Evolutionary conservation across 2,329 filamentous ascomycete genomes (phyloP), one percentile per base, ranked within the genome.

Genomic region (Cladosporium sp.): DNA sequence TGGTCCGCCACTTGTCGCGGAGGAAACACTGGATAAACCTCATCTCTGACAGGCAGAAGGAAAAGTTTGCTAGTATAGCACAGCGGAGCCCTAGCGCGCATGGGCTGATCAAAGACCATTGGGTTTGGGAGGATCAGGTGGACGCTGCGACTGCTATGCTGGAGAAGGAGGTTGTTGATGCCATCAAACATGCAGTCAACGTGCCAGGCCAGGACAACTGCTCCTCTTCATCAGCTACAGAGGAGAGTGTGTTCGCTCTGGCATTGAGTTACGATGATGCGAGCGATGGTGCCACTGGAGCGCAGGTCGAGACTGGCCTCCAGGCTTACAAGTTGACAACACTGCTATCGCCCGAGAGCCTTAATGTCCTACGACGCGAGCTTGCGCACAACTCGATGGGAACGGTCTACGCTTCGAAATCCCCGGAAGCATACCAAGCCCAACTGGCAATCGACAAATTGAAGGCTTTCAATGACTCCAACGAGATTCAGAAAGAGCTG

Each of bases 1-100:
- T 70, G 10, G 37, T 61, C 33, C 64, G 74, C 77, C 10, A 74
- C 79, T 28, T 86, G 82, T 82, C 82, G 10, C 59, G 65, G 3
- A 66, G 65, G 29, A 62, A 55, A 31, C 53, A 58, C 28, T 69
- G 67, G 69, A 62, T 50, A 2, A 33, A 31, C 3, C 35, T 71
- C 12, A 33, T 67, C 5, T 50, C 63, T 10, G 65, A 66, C 44
- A 64, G 69, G 1, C 63, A 68, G 55, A 62, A 61, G 33, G 23
- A 52, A 46, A 66, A 66, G 31, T 50, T 68, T 14, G 68, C 62
- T 7, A 52, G 31, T 26, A 28, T 60, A 5, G 63, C 57, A 31
- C 31, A 31, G 2, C 55, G 57, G 8, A 65, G 50, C 23, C 4
- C 55, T 16, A 60, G n/a, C 18, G 18, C 55, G 56, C 23, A 33